Percentiles rank a stretch among this genome's conserved stretches.
These are phyloP conservation scores for Stellera chamaejasme DNA, from an alignment of 345 rosid genomes.

Conservation along the genomic window DNA sequence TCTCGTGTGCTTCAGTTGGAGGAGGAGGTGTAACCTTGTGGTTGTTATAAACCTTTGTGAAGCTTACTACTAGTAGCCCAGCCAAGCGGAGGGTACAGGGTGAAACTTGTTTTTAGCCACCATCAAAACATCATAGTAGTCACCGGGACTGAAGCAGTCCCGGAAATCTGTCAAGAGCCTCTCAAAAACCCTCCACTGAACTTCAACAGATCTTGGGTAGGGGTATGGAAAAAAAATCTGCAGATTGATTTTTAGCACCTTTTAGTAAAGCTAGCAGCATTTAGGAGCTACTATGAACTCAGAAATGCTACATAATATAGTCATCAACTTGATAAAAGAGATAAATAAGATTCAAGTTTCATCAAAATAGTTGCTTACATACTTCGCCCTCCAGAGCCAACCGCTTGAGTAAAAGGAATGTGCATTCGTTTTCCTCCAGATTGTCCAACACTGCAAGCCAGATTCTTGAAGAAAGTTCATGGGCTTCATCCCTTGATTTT, in stretches of 20 bases:
- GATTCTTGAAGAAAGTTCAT: slow-evolving; percentile 68
- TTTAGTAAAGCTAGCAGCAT: too few relatives aligned
- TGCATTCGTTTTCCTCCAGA: slow-evolving; percentile 69
- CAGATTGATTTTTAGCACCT: not conserved
- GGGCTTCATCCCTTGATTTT: slow-evolving; percentile 56
- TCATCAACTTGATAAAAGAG: too few relatives aligned
- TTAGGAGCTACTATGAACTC: too few relatives aligned
- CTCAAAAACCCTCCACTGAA: slow-evolving; percentile 73
- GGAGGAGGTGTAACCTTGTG: too few relatives aligned
- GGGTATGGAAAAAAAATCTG: slow-evolving; percentile 86
- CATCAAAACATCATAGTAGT: slow-evolving; percentile 57
- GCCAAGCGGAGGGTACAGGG: slow-evolving; percentile 66
- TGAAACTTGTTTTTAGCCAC: slow-evolving; percentile 78
- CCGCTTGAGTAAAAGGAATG: slow-evolving; percentile 60
- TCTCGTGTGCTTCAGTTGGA: too few relatives aligned
- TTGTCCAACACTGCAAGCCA: slow-evolving; percentile 85
- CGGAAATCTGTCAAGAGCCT: slow-evolving; percentile 84
- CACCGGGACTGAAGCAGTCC: slow-evolving; percentile 52
- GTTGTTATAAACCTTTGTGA: too few relatives aligned
- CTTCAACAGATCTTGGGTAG: slow-evolving; percentile 56
- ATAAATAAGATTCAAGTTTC: not conserved
- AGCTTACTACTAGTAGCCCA: slow-evolving; percentile 40
- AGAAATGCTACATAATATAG: too few relatives aligned
- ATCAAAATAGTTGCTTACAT: slow-evolving; percentile 32
- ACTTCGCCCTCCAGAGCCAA: slow-evolving; percentile 75